These are phyloP conservation scores for Apiotrichum montevideense DNA, from an alignment of 1,284 basidiomycete species.

Conservation along the genomic window DNA sequence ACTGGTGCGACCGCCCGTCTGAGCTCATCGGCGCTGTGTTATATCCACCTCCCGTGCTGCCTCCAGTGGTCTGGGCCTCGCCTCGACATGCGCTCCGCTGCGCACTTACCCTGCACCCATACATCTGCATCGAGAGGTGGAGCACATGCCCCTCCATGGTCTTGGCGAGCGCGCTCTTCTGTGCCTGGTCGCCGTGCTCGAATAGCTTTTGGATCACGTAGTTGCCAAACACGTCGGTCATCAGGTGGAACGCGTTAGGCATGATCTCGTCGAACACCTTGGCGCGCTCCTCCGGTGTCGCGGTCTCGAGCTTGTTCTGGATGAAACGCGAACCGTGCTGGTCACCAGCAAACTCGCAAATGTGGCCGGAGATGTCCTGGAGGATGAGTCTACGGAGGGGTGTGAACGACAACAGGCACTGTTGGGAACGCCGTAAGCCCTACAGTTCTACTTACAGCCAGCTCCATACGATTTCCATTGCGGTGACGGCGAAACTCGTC, in stretches of 20 bases:
- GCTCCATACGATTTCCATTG: slow-evolving; percentile 63
- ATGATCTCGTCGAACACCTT: slow-evolving; percentile 86
- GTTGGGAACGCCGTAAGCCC: no score
- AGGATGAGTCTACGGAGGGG: background rate
- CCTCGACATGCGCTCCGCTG: no score
- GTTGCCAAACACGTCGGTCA: slow-evolving; percentile 95
- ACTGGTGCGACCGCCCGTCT: background rate
- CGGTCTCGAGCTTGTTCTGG: slow-evolving; percentile 73
- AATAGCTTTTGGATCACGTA: slow-evolving; percentile 95
- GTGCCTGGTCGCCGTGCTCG: slow-evolving; percentile 74
- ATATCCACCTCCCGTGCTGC: no score
- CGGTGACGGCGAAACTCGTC: slow-evolving; percentile 82
- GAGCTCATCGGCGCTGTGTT: background rate
- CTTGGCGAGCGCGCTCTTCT: slow-evolving; percentile 64
- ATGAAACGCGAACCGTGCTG: slow-evolving; percentile 90
- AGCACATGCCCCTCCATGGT: slow-evolving; percentile 77
- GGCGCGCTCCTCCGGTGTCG: slow-evolving; percentile 69
- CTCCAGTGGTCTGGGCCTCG: no score
- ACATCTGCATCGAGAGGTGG: slow-evolving; percentile 80
- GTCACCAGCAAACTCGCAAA: slow-evolving; percentile 90
- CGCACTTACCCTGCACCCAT: slow-evolving; percentile 62
- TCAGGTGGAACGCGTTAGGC: slow-evolving; percentile 70
- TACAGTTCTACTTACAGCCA: slow-evolving; percentile 54
- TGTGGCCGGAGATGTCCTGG: slow-evolving; percentile 70
- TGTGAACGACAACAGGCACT: no score